Conservation (phyloP, 495 filamentous ascomycete species). For the Podospora australis region DNA sequence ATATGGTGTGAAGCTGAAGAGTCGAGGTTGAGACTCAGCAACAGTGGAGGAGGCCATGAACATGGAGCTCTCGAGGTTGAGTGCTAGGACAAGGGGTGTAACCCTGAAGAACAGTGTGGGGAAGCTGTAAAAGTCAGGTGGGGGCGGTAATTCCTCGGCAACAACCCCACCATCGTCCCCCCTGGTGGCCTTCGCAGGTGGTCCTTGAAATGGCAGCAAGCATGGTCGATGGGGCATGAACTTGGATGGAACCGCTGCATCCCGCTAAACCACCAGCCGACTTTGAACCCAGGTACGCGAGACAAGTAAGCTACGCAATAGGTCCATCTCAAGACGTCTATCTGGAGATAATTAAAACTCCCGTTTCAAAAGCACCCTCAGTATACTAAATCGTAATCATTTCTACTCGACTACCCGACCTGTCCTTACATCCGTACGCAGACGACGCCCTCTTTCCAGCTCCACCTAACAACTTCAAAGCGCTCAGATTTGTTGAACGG, state of each 20-base stretch:
- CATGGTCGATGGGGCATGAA: not conserved
- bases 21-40: too few relatives aligned
- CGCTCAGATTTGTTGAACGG: not conserved
- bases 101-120: too few relatives aligned
- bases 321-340: too few relatives aligned
- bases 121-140: not conserved
- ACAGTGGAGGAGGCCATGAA: too few relatives aligned
- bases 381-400: not conserved
- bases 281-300: too few relatives aligned
- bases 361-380: not conserved
- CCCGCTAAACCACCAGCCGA: conserved; percentile 1
- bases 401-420: not conserved
- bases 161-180: conserved; percentile 1
- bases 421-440: not conserved
- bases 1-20: too few relatives aligned
- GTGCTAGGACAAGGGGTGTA: too few relatives aligned
- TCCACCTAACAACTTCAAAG: not conserved
- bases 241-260: not conserved
- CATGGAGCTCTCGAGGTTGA: too few relatives aligned
- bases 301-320: too few relatives aligned
- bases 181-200: not conserved
- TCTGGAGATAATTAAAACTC: too few relatives aligned
- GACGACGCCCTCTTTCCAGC: not conserved
- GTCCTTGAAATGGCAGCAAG: not conserved
- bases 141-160: conserved; percentile 7